These are phyloP conservation scores for Capsicum chinense DNA, from an alignment of 257 asterid genomes.

Conservation along the genomic window DNA sequence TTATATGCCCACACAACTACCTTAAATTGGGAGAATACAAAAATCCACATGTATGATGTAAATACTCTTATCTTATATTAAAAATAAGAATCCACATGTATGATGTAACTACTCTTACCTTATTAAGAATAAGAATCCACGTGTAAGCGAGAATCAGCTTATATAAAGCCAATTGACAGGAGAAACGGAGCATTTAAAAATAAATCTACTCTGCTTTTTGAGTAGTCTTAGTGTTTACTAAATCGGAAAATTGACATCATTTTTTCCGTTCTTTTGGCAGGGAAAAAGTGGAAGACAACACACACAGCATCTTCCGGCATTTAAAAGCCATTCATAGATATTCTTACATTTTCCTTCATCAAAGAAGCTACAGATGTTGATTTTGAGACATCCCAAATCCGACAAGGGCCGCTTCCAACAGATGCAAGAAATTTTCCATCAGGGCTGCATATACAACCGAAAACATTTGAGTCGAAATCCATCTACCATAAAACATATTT, in stretches of 20 bases:
- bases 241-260: background rate
- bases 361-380: conserved; percentile 67
- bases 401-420: conserved; percentile 89
- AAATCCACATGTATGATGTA: conserved; percentile 19
- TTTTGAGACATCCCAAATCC: conserved; percentile 74
- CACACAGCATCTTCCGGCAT: background rate
- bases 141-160: background rate
- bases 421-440: conserved; percentile 89
- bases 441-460: conserved; percentile 60
- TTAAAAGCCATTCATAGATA: conserved; percentile 14
- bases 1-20: background rate
- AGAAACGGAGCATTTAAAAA: conserved; percentile 14
- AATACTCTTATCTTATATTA: background rate
- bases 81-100: conserved; percentile 11
- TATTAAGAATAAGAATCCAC: background rate
- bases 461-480: conserved; percentile 32
- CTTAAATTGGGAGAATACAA: background rate
- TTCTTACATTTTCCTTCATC: conserved; percentile 67
- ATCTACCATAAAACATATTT: background rate
- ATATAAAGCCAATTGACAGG: conserved; percentile 18
- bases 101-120: background rate
- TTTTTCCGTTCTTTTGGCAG: background rate
- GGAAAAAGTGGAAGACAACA: conserved; percentile 18
- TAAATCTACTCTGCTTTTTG: background rate
- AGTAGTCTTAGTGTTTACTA: background rate